Percentiles rank a stretch among this genome's conserved stretches.
Conservation (phyloP, 2,329 filamentous ascomycete genomes). For the Colletotrichum melonis region DNA sequence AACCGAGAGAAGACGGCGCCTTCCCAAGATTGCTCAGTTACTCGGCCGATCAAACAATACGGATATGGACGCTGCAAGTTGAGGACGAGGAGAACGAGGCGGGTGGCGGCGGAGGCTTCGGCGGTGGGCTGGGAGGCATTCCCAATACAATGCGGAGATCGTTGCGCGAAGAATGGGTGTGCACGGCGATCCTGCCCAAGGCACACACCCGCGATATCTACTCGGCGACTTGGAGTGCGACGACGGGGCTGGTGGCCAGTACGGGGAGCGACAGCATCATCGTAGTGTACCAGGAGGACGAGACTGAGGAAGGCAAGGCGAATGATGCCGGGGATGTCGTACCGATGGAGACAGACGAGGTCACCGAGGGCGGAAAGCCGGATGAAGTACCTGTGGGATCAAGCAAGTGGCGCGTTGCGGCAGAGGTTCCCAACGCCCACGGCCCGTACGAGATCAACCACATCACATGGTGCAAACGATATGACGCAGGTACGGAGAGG, state of each 20-base stretch:
- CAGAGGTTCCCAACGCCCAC: slow-evolving; percentile 79
- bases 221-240: slow-evolving; percentile 83
- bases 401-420: slow-evolving; percentile 76
- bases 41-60: slow-evolving; percentile 84
- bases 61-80: slow-evolving; percentile 78
- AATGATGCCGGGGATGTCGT: not conserved
- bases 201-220: slow-evolving; percentile 87
- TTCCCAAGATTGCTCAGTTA: slow-evolving; percentile 80
- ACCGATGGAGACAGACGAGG: not conserved
- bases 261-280: slow-evolving; percentile 88
- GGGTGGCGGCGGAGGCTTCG: slow-evolving; percentile 41
- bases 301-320: slow-evolving; percentile 3
- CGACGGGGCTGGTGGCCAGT: slow-evolving; percentile 83
- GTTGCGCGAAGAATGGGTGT: slow-evolving; percentile 85
- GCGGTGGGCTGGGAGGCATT: slow-evolving; percentile 67
- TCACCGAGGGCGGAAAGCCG: slow-evolving; percentile 35
- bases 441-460: slow-evolving; percentile 97
- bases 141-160: slow-evolving; percentile 90
- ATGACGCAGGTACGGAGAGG: slow-evolving; percentile 70
- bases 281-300: slow-evolving; percentile 78
- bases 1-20: slow-evolving; percentile 48
- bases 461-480: slow-evolving; percentile 85
- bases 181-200: slow-evolving; percentile 79
- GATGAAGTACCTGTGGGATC: not conserved
- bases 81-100: slow-evolving; percentile 57